Conservation (phyloP, 1,284 basidiomycete genomes). For the Leccinum subrobustum region DNA sequence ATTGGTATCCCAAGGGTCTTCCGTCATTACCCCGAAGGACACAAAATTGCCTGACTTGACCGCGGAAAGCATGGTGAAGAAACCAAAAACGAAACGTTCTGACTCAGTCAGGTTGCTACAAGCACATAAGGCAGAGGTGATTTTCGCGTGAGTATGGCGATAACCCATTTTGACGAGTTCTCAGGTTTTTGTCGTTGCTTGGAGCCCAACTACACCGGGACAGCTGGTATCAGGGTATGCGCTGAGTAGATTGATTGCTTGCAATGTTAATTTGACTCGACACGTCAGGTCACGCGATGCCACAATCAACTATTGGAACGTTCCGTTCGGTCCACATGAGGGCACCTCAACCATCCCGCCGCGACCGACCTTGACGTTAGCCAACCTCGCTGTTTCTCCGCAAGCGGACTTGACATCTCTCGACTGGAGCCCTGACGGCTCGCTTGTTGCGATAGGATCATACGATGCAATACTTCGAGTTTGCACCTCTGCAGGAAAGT, state of each 20-base stretch:
- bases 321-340: conserved; percentile 45
- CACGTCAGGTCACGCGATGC: conserved; percentile 69
- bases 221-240: conserved; percentile 73
- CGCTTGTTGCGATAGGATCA: conserved; percentile 71
- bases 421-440: conserved; percentile 72
- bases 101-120: conserved; percentile 50
- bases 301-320: conserved; percentile 72
- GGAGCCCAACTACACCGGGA: conserved; percentile 66
- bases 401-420: conserved; percentile 67
- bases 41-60: conserved; percentile 25
- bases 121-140: conserved; percentile 65
- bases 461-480: conserved; percentile 71
- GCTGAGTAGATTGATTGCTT: conserved; percentile 1
- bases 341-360: conserved; percentile 25
- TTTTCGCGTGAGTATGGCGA: conserved; percentile 6
- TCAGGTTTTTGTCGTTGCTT: conserved; percentile 79
- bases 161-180: conserved; percentile 3
- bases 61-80: conserved; percentile 32
- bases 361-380: conserved; percentile 45
- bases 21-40: conserved; percentile 22
- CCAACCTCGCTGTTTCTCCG: conserved; percentile 47
- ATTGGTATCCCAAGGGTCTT: conserved; percentile 11
- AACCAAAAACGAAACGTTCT: conserved; percentile 38
- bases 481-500: conserved; percentile 51
- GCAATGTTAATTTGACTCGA: conserved; percentile 2